phyloP scores from a whole-genome alignment of 305 asterid species.

The Plantago coronopus region DNA sequence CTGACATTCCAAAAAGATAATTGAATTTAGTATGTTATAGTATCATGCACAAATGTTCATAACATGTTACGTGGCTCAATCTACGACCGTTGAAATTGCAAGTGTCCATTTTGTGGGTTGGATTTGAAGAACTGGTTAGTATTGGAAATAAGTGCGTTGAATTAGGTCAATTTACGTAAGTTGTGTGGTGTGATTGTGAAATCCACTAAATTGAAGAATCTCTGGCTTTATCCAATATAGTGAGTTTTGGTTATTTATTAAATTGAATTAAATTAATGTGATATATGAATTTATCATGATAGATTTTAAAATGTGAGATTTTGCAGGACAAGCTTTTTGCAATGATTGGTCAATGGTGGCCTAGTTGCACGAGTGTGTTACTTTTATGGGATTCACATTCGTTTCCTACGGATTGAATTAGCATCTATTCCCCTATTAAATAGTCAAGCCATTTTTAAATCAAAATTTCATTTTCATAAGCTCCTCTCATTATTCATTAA shows the following conservation, averaged over 20 bases:
- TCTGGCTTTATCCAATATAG: slow-evolving; percentile 34
- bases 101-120: not conserved
- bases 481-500: too few relatives aligned
- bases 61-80: too few relatives aligned
- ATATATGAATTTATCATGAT: too few relatives aligned
- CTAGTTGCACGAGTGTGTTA: slow-evolving; percentile 28
- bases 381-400: slow-evolving; percentile 19
- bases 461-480: too few relatives aligned
- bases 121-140: not conserved
- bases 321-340: slow-evolving; percentile 24
- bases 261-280: too few relatives aligned
- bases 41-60: too few relatives aligned
- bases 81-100: slow-evolving; percentile 12
- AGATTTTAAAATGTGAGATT: not conserved
- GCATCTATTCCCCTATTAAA: too few relatives aligned
- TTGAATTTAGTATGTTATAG: too few relatives aligned
- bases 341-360: slow-evolving; percentile 37
- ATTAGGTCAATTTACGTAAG: slow-evolving; percentile 30
- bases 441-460: too few relatives aligned
- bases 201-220: slow-evolving; percentile 51
- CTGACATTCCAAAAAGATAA: too few relatives aligned
- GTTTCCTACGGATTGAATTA: not conserved
- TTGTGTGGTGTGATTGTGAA: slow-evolving; percentile 42
- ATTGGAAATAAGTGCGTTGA: slow-evolving; percentile 14
- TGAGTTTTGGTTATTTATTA: slow-evolving; percentile 9